These are phyloP conservation scores for Entoloma clypeatum DNA, from an alignment of 1,284 basidiomycete genomes.

Conservation along the genomic window DNA sequence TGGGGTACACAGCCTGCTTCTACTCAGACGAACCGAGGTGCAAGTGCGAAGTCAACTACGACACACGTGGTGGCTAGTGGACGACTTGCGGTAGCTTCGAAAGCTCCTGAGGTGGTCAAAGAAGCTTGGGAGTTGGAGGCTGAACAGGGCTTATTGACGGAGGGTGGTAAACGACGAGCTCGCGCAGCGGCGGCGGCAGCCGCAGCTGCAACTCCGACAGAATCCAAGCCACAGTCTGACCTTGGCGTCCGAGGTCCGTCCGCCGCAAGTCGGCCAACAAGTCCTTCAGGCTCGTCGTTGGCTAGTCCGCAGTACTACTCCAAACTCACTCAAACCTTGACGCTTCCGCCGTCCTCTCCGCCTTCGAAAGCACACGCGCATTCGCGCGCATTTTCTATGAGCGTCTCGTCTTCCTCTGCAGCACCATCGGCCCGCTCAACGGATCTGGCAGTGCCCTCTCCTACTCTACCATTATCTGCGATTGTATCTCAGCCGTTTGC, in stretches of 20 bases:
- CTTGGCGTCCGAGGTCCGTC: constrained; percentile 18
- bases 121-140: constrained; percentile 77
- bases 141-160: constrained; percentile 66
- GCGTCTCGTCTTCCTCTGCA: constrained; percentile 28
- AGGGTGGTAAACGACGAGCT: constrained; percentile 63
- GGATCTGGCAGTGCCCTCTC: constrained; percentile 58
- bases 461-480: constrained; percentile 60
- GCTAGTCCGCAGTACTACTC: constrained; percentile 58
- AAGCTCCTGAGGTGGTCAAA: constrained; percentile 40
- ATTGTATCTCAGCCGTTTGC: constrained; percentile 62
- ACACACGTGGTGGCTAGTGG: constrained; percentile 10
- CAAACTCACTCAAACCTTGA: constrained; percentile 50
- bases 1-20: constrained; percentile 21
- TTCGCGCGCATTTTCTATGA: constrained; percentile 59
- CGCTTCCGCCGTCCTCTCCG: constrained; percentile 57
- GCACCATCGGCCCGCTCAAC: constrained; percentile 32
- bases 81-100: neutral
- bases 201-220: constrained; percentile 21
- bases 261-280: constrained; percentile 8
- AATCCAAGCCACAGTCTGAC: constrained; percentile 12
- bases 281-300: constrained; percentile 33
- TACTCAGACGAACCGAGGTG: constrained; percentile 18
- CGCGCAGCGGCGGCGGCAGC: constrained; percentile 49
- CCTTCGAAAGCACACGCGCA: constrained; percentile 48
- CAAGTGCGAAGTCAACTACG: constrained; percentile 14